Conservation (phyloP, 148 eudicot genomes). For the Hydrangea macrophylla region DNA sequence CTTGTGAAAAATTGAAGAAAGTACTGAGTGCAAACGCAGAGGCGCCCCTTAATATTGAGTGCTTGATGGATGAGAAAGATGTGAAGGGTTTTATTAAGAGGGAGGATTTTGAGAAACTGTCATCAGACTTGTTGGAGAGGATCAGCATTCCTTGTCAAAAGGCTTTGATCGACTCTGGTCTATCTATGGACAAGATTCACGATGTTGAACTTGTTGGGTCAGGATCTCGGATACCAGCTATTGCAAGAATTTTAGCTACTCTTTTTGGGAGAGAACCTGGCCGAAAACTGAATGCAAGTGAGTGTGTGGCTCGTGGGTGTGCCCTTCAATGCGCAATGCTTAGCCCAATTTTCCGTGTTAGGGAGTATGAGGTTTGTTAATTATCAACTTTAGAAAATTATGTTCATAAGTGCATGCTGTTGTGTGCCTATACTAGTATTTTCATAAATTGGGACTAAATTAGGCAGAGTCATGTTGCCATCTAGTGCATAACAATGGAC, state of each 20-base stretch:
- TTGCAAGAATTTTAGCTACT: slow-evolving; percentile 44
- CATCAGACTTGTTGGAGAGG: slow-evolving; percentile 60
- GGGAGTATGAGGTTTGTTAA: slow-evolving; percentile 85
- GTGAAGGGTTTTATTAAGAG: slow-evolving; percentile 76
- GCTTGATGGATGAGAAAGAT: slow-evolving; percentile 97
- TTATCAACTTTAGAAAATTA: slow-evolving; percentile 1
- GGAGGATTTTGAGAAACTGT: slow-evolving; percentile 84
- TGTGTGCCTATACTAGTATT: background rate
- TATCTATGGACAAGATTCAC: slow-evolving; percentile 51
- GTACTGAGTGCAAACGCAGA: slow-evolving; percentile 91
- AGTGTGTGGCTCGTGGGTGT: slow-evolving; percentile 97
- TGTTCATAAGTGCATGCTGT: background rate
- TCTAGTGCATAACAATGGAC: background rate
- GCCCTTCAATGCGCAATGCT: slow-evolving; percentile 98
- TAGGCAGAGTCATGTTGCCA: background rate
- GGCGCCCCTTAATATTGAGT: slow-evolving; percentile 88
- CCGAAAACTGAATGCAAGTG: slow-evolving; percentile 81
- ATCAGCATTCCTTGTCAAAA: slow-evolving; percentile 69
- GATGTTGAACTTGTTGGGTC: slow-evolving; percentile 93
- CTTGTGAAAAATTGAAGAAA: slow-evolving; percentile 92
- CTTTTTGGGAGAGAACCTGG: slow-evolving; percentile 65
- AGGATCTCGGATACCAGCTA: slow-evolving; percentile 90
- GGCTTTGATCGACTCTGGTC: slow-evolving; percentile 62
- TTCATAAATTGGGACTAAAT: background rate
- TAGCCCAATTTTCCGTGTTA: slow-evolving; percentile 73